Base-by-base conservation (phyloP, 139 green algal genomes). In the Coccomyxa sp. region DNA sequence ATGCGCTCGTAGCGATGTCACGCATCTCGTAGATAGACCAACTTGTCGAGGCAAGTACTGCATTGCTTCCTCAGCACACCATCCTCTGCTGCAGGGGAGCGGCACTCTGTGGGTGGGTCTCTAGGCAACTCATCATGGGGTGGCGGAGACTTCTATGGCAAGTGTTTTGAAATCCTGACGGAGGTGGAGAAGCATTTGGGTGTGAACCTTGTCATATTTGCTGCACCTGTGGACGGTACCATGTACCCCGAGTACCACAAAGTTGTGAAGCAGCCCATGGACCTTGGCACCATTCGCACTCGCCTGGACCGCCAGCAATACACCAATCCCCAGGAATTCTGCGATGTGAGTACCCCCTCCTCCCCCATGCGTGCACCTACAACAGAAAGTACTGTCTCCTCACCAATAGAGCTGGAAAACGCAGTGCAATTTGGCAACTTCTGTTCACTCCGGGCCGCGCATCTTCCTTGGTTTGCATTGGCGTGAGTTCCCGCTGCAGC, bases 201-300 rank as follows among this genome's bases (percentile, higher is more conserved):
- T 13, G 1, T 27, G n/a, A n/a, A 27, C 23, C n/a, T 71, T 23
- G 16, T 51, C 25, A 79, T 82, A 27, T 86, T 86, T 38, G 77
- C 79, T 32, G 23, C 58, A 23, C 82, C 82, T 18, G 82, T 86
- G 27, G 77, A 82, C 31, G 23, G 12, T 13, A 57, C 15, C 9
- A 12, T 79, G 32, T 51, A 83, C 38, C 84, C 86, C 12, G 90
- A 94, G 80, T 97, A 97, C 85, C 90, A 92, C 82, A 68, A 78
- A 0, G 86, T 95, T 15, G 91, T 97, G 81, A 96, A 92, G 57
- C 78, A 87, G 23, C 93, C 93, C 16, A 96, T 95, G 88, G 93
- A 96, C 82, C 82, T 94, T 21, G 91, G 89, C 63, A 94, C 86
- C 28, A 87, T 93, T 27, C 84, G 88, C 63, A 38, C 79, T 28